Conservation (phyloP, 768 basidiomycete genomes). For the Brasilioporus rufonigricans region DNA sequence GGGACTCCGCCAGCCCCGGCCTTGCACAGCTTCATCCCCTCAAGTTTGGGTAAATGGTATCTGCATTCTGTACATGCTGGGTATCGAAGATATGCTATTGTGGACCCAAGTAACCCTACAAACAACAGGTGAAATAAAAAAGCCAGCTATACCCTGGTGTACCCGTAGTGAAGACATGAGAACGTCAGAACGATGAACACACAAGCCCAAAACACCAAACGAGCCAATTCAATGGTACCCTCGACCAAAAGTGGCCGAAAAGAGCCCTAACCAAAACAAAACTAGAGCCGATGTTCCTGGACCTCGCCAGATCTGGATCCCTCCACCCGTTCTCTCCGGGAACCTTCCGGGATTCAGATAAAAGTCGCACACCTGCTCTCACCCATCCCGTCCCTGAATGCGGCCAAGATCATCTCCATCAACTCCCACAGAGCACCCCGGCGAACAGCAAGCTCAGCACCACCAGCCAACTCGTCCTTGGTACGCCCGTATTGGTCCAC, state of each 20-base stretch:
- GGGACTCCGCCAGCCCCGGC: neutral
- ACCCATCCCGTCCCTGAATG: neutral
- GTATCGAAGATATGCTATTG: neutral
- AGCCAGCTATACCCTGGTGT: neutral
- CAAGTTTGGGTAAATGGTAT: neutral
- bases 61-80: neutral
- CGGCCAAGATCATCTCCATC: neutral
- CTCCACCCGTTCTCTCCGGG: neutral
- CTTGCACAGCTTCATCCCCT: neutral
- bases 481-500: slow-evolving; percentile 3
- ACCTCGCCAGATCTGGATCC: neutral
- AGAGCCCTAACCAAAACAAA: neutral
- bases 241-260: neutral
- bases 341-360: too few species aligned
- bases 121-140: neutral
- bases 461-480: slow-evolving; percentile 4
- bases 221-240: neutral
- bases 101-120: neutral
- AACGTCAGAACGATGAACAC: too few species aligned
- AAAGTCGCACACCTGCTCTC: neutral
- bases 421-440: slow-evolving; percentile 7
- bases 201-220: neutral
- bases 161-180: neutral
- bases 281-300: neutral
- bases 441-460: slow-evolving; percentile 12